Conservation (phyloP, 805 yeast genomes). For the Schwanniomyces sp. region DNA sequence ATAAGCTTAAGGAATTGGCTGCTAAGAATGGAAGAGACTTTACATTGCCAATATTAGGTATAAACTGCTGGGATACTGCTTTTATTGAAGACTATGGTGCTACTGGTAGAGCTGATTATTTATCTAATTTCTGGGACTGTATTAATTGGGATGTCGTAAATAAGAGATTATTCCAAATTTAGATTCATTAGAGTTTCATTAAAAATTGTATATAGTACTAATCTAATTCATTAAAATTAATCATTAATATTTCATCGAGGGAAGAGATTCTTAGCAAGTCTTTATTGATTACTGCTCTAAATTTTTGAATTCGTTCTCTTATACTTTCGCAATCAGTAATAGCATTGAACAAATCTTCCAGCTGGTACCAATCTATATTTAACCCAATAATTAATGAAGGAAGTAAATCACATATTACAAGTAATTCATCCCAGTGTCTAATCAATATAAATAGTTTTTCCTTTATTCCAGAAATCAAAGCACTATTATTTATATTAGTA, state of each 20-base stretch:
- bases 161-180: conserved; percentile 44
- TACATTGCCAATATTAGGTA: conserved; percentile 71
- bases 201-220: conserved; percentile 5
- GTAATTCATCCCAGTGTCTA: conserved; percentile 16
- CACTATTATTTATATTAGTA: conserved; percentile 3
- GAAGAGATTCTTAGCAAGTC: conserved; percentile 12
- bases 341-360: conserved; percentile 22
- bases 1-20: conserved; percentile 42
- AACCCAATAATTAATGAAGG: conserved; percentile 31
- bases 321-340: conserved; percentile 27
- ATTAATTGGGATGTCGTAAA: conserved; percentile 82
- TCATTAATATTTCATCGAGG: conserved; percentile 18
- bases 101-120: conserved; percentile 66
- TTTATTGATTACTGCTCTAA: conserved; percentile 16
- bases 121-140: conserved; percentile 72
- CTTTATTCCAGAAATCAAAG: background rate
- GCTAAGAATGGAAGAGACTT: conserved; percentile 50
- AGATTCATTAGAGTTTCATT: conserved; percentile 9
- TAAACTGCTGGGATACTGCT: conserved; percentile 90
- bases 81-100: conserved; percentile 83
- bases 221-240: conserved; percentile 19
- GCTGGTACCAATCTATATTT: conserved; percentile 38
- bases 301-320: conserved; percentile 16
- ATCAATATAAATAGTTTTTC: conserved; percentile 8
- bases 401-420: conserved; percentile 26